Conservation (phyloP, 2,329 filamentous ascomycete species). For the Aspergillus sp. region DNA sequence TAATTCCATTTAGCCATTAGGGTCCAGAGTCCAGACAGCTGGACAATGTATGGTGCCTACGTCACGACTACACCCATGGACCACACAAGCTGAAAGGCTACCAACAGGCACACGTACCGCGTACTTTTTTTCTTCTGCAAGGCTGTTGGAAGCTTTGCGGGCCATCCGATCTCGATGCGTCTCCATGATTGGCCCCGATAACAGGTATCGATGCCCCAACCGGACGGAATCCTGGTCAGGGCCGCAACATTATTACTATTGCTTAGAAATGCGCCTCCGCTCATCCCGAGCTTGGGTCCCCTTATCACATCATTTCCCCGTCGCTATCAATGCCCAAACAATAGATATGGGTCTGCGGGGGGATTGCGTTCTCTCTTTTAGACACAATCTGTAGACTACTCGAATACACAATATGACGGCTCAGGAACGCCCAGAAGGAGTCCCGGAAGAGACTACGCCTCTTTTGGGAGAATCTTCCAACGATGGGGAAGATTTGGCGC, state of each 20-base stretch:
- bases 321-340: background rate
- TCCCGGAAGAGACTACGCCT: background rate
- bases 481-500: background rate
- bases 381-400: background rate
- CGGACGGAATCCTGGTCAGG: background rate
- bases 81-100: background rate
- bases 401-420: background rate
- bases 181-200: background rate
- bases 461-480: background rate
- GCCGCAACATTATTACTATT: background rate
- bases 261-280: slow-evolving; percentile 13
- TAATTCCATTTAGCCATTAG: background rate
- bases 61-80: background rate
- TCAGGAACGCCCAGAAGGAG: background rate
- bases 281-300: background rate
- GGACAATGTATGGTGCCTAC: background rate
- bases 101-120: background rate
- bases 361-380: background rate
- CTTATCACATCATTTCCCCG: slow-evolving; percentile 3
- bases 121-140: background rate
- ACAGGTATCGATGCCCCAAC: background rate
- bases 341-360: background rate
- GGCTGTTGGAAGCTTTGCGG: background rate
- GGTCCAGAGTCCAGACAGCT: background rate
- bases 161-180: background rate